These are phyloP conservation scores for Dothiorella sarmentorum DNA, from an alignment of 2,329 filamentous ascomycete genomes.

Conservation along the genomic window DNA sequence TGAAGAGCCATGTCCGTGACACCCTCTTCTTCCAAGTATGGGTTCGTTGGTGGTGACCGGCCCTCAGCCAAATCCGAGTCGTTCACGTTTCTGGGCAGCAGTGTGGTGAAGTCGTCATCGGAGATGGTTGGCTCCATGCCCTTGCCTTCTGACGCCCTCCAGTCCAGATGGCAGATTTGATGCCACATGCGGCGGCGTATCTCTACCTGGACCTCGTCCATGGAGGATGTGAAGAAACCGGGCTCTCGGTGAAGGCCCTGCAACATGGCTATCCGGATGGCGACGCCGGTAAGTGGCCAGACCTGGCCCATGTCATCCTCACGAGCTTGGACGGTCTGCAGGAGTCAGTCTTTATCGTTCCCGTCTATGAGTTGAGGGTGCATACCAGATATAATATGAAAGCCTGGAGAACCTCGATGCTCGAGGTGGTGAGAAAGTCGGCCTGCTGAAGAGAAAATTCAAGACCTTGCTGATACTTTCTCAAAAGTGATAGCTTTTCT, in stretches of 20 bases:
- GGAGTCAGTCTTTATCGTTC: not conserved
- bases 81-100: conserved; percentile 37
- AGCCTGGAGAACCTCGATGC: conserved; percentile 36
- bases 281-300: conserved; percentile 37
- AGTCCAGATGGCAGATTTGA: conserved; percentile 38
- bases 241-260: conserved; percentile 39
- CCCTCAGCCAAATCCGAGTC: conserved; percentile 39
- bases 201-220: conserved; percentile 38
- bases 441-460: conserved; percentile 36
- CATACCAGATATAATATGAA: conserved; percentile 34
- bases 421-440: conserved; percentile 37
- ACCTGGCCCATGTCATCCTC: conserved; percentile 40
- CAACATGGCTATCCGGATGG: conserved; percentile 35
- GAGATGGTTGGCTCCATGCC: conserved; percentile 37
- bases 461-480: conserved; percentile 33
- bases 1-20: conserved; percentile 37
- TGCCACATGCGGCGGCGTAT: conserved; percentile 36
- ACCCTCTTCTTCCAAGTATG: conserved; percentile 30
- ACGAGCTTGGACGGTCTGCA: conserved; percentile 34
- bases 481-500: conserved; percentile 31
- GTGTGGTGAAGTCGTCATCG: conserved; percentile 38
- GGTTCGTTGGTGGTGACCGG: conserved; percentile 28
- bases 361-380: not conserved
- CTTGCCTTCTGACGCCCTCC: conserved; percentile 38
- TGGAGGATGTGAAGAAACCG: conserved; percentile 36